Evolutionary conservation across 306 rosid genomes (phyloP).

Genomic region (Gastrolobium bilobum): DNA sequence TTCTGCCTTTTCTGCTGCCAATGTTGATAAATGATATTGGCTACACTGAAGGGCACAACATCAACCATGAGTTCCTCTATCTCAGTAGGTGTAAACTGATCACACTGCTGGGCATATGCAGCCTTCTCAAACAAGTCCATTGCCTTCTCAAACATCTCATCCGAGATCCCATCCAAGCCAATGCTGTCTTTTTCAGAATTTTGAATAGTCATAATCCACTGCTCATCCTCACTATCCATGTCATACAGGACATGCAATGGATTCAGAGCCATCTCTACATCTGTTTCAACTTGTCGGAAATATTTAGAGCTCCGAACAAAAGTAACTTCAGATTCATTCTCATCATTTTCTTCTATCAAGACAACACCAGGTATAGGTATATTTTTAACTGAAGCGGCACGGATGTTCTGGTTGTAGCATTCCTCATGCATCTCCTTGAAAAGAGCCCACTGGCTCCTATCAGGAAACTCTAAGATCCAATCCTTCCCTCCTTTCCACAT

Average conservation of each 20-base stretch:
- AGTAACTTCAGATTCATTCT: constrained; percentile 58
- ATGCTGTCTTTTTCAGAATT: constrained; percentile 55
- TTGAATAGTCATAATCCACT: constrained; percentile 56
- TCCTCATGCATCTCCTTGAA: constrained; percentile 92
- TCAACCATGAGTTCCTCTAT: constrained; percentile 66
- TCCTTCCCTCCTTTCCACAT: constrained; percentile 95
- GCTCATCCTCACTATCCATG: constrained; percentile 88
- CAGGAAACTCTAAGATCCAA: constrained; percentile 85
- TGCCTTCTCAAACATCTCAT: constrained; percentile 70
- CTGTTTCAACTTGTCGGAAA: constrained; percentile 74
- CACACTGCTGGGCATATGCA: constrained; percentile 69
- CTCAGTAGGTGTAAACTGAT: constrained; percentile 68
- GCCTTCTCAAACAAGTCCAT: constrained; percentile 85
- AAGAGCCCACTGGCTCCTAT: constrained; percentile 86
- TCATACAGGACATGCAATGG: constrained; percentile 73
- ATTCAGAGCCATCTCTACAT: constrained; percentile 82
- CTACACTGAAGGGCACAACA: constrained; percentile 54
- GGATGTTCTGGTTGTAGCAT: constrained; percentile 75
- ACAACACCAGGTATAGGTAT: constrained; percentile 89
- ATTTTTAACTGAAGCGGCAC: constrained; percentile 78
- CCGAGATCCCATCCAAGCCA: constrained; percentile 51
- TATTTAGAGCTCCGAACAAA: constrained; percentile 70
- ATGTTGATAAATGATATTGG: constrained; percentile 63
- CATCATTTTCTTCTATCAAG: constrained; percentile 68
- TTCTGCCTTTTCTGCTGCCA: constrained; percentile 73